A percentile compares a stretch with the other conserved stretches of the same genome.
phyloP scores from a whole-genome alignment of 2,329 filamentous ascomycete genomes.

The Epichloe aotearoae region DNA sequence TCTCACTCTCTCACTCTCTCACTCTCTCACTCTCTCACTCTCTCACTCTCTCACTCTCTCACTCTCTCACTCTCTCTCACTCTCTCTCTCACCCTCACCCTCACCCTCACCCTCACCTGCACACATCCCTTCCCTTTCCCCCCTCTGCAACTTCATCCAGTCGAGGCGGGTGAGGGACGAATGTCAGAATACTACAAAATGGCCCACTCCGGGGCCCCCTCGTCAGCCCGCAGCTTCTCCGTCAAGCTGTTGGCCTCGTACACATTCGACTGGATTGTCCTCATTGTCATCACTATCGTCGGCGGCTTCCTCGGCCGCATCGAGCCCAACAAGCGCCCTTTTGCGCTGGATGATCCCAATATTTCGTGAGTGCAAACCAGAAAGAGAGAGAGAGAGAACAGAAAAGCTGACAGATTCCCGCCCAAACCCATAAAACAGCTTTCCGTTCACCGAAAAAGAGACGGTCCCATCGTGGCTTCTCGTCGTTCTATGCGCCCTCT shows the following conservation, averaged over 20 bases:
- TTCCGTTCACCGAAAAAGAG: constrained; percentile 56
- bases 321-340: constrained; percentile 54
- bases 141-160: neutral
- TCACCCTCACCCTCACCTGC: too few relatives aligned
- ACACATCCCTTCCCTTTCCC: neutral
- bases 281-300: constrained; percentile 44
- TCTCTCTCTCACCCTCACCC: too few relatives aligned
- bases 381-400: too few relatives aligned
- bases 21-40: too few relatives aligned
- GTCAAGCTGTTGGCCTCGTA: constrained; percentile 46
- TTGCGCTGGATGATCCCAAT: constrained; percentile 55
- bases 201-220: constrained; percentile 11
- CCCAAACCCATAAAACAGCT: constrained; percentile 28
- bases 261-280: constrained; percentile 59
- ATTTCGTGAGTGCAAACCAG: constrained; percentile 46
- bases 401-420: neutral
- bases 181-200: constrained; percentile 18
- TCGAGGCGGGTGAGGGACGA: constrained; percentile 2
- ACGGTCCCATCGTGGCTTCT: constrained; percentile 58
- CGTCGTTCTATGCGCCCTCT: constrained; percentile 45
- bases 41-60: too few relatives aligned
- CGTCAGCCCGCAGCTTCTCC: constrained; percentile 15
- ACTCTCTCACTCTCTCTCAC: fast-evolving
- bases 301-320: constrained; percentile 46
- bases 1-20: too few relatives aligned